These are phyloP conservation scores for Talaromyces islandicus DNA, from an alignment of 2,329 filamentous ascomycete species.

Conservation along the genomic window DNA sequence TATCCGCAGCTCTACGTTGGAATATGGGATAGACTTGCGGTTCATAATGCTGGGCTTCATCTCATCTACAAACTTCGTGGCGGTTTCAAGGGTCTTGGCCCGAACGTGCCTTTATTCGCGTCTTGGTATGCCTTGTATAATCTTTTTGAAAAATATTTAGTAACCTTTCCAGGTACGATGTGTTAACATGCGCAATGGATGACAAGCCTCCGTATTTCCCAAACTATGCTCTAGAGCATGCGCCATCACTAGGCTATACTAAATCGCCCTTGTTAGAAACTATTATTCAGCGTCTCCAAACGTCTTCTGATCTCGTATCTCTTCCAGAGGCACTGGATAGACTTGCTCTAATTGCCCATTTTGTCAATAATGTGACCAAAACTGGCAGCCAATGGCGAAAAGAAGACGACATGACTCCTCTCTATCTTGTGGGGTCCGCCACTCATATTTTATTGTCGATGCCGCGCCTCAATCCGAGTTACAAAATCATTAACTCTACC, in stretches of 20 bases:
- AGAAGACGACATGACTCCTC: conserved; percentile 13
- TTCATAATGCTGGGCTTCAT: conserved; percentile 17
- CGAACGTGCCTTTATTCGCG: conserved; percentile 4
- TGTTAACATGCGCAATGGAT: conserved; percentile 1
- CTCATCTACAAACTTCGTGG: conserved; percentile 15
- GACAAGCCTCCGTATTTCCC: conserved; percentile 3
- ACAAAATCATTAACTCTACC: not conserved
- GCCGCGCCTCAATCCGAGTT: not conserved
- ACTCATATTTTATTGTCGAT: conserved; percentile 11
- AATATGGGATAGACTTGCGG: conserved; percentile 14
- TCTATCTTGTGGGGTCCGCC: conserved; percentile 8
- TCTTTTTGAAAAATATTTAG: not conserved
- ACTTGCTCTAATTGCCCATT: not conserved
- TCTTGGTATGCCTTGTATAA: conserved; percentile 1
- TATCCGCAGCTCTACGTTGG: conserved; percentile 14
- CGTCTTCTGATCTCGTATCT: not conserved
- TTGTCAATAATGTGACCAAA: conserved; percentile 3
- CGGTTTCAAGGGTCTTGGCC: conserved; percentile 12
- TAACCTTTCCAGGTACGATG: conserved; percentile 3
- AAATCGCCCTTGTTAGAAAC: not conserved
- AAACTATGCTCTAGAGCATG: not conserved
- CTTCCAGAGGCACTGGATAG: not conserved
- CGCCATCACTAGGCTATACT: not conserved
- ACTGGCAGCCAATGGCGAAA: conserved; percentile 8
- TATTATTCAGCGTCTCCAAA: not conserved